Percentiles rank a stretch among this genome's conserved stretches.
These are phyloP conservation scores for Withania somnifera DNA, from an alignment of 305 asterid genomes.

Conservation along the genomic window DNA sequence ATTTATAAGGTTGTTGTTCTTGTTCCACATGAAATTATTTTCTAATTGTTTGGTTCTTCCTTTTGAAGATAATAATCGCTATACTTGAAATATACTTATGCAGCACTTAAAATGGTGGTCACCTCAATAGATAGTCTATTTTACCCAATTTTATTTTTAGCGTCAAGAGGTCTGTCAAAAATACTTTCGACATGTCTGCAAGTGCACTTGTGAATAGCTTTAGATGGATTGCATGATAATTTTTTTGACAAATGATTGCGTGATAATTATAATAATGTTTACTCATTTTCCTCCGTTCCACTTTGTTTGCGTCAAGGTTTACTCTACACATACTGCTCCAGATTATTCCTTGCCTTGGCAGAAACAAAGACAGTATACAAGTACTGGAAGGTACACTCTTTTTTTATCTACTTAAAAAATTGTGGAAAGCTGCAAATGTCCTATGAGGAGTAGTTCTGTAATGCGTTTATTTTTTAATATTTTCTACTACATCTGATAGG, in stretches of 20 bases:
- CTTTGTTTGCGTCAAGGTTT: constrained; percentile 38
- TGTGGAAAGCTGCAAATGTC: not conserved
- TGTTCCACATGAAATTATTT: not conserved
- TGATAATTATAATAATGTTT: not conserved
- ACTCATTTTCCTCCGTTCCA: not conserved
- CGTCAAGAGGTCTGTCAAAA: not conserved
- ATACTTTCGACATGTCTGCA: not conserved
- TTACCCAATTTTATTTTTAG: not conserved
- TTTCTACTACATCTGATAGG: not conserved
- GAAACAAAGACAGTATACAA: constrained; percentile 80
- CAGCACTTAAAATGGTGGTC: not conserved
- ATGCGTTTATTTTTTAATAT: not conserved
- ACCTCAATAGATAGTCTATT: not conserved
- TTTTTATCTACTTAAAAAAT: not conserved
- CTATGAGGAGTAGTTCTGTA: not conserved
- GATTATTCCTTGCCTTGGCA: constrained; percentile 99
- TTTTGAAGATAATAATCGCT: not conserved
- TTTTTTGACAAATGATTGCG: not conserved
- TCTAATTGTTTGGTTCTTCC: not conserved
- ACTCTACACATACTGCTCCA: constrained; percentile 90
- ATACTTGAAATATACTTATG: not conserved
- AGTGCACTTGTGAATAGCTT: not conserved
- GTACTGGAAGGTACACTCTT: constrained; percentile 83
- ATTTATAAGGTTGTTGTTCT: not conserved
- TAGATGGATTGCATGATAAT: not conserved